These are phyloP conservation scores for Candida sp. DNA, from an alignment of 1,139 yeast species.

Conservation along the genomic window DNA sequence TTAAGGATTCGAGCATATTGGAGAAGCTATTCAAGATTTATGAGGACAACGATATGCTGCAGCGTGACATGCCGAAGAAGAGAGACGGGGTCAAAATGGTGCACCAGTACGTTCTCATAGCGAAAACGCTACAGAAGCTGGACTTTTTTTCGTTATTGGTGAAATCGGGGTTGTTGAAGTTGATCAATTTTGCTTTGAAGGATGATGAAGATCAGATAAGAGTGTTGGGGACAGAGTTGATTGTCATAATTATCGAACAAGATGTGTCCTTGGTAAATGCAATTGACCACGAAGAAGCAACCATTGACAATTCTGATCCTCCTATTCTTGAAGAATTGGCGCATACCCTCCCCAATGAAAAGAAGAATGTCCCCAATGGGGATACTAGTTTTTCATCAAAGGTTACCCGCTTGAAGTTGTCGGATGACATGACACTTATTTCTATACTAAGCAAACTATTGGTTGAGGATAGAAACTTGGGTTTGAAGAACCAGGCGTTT, in stretches of 20 bases:
- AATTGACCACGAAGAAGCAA: slow-evolving; percentile 32
- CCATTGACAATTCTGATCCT: slow-evolving; percentile 40
- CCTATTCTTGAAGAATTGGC: slow-evolving; percentile 18
- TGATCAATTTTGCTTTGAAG: slow-evolving; percentile 73
- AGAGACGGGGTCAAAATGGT: slow-evolving; percentile 80
- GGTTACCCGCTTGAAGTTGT: slow-evolving; percentile 35
- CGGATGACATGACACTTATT: slow-evolving; percentile 66
- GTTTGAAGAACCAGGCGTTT: slow-evolving; percentile 79
- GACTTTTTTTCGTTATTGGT: slow-evolving; percentile 70
- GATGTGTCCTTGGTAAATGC: slow-evolving; percentile 71
- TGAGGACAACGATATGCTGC: slow-evolving; percentile 13
- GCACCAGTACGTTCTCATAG: slow-evolving; percentile 79
- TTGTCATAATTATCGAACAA: slow-evolving; percentile 83
- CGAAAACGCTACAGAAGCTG: slow-evolving; percentile 73
- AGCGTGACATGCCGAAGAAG: slow-evolving; percentile 20
- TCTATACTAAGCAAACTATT: slow-evolving; percentile 65
- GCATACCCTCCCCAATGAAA: not conserved
- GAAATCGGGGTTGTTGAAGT: slow-evolving; percentile 68
- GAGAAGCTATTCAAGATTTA: slow-evolving; percentile 63
- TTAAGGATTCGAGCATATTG: slow-evolving; percentile 59
- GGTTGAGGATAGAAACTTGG: slow-evolving; percentile 66
- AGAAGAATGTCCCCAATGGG: not conserved
- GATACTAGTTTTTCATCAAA: slow-evolving; percentile 20
- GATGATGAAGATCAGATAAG: slow-evolving; percentile 56
- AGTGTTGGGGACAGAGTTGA: slow-evolving; percentile 79